Evolutionary conservation across 139 green algal species (phyloP), one percentile per base, ranked within the genome.

Genomic region (Desmodesmus armatus): DNA sequence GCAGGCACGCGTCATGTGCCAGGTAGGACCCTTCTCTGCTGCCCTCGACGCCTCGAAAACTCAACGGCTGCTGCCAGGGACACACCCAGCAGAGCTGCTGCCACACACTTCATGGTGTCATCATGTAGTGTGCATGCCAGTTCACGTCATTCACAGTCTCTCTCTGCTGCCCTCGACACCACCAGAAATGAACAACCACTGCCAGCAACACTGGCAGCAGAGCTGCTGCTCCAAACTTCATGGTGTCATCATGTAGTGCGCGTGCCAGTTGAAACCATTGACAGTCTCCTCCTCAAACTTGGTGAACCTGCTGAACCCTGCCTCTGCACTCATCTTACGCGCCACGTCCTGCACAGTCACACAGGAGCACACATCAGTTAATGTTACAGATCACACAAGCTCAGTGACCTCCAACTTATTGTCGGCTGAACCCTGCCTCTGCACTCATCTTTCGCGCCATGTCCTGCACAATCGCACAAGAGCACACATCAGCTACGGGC

Each of bases 101-200:
- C 27, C n/a, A 27, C 51, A 62, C 21, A 27, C 51, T 23, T 78
- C 71, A 78, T 6, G 71, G 71, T 23, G 41, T 60, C 5, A 78
- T 15, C 71, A 78, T 63, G 71, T 78, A 78, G 71, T 78, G 71
- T 33, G 71, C 40, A n/a, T n/a, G n/a, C n/a, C n/a, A n/a, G 43
- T 51, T 60, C 31, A 78, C 41, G 39, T 37, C 69, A 9, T 35
- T 53, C 5, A 5, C 31, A 29, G 25, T 25, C 27, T 60, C 43
- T 55, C 9, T 9, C 47, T 9, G 47, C 47, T n/a, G n/a, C n/a
- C n/a, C n/a, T n/a, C n/a, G n/a, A n/a, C n/a, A n/a, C n/a, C n/a
- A n/a, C n/a, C n/a, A n/a, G n/a, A n/a, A n/a, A n/a, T n/a, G n/a
- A n/a, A n/a, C n/a, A n/a, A n/a, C n/a, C n/a, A n/a, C n/a, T n/a